Evolutionary conservation across 192 early-diverging fungal species (phyloP), one percentile per base, ranked within the genome.

Genomic region (Backusella westeae): DNA sequence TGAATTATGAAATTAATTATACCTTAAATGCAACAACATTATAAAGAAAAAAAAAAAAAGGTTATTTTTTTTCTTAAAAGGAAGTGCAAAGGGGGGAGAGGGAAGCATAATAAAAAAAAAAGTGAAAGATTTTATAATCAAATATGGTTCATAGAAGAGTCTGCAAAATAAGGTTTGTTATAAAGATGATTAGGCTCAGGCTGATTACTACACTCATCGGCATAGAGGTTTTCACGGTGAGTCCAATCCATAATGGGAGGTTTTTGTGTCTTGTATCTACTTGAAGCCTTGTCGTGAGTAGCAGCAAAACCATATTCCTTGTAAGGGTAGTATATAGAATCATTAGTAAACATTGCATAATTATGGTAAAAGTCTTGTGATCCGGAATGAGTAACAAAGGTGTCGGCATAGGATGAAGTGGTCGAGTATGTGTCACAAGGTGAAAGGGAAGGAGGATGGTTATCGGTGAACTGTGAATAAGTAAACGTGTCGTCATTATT

Each of bases 391-490:
- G 35, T 41, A 41, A 46, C 34, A 26, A 26, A 17, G 44, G 21
- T 70, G 42, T 71, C 70, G 26, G 70, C 41, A 49, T 32, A 71
- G 5, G 70, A 71, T 32, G 70, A 71, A 8, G 44, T 71, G 14
- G 70, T 71, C 7, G 70, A 71, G 23, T 71, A 71, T 14, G 70
- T 39, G 39, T 71, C 70, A 71, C 70, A 71, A 49, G 70, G 70
- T 26, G 70, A 71, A 32, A 71, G 70, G 26, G 70, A 71, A 4
- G 70, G 44, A 32, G 70, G 34, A 41, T 71, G 21, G 41, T 29
- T 68, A 36, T 71, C 70, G 23, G 70, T 34, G 10, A 32, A 19
- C 26, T 71, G 35, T 44, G 44, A 71, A 69, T 69, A 69, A 21
- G 35, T 69, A 10, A 69, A 10, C 38, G 34, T 71, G 56, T 41